Conservation (phyloP, 2,329 filamentous ascomycete genomes). For the Juglanconis sp. region DNA sequence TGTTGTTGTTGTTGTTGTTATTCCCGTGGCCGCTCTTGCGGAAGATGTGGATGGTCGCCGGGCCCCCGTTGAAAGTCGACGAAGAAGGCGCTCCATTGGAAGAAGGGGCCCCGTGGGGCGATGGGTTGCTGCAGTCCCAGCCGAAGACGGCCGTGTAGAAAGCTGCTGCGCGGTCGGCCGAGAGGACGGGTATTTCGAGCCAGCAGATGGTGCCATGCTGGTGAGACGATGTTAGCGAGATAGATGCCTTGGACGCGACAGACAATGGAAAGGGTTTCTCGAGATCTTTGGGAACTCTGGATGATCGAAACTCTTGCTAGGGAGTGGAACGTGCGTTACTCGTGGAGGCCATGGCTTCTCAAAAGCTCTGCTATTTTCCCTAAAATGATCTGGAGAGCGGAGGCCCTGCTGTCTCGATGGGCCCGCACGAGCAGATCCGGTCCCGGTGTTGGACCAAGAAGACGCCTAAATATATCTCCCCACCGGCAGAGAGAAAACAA, state of each 20-base stretch:
- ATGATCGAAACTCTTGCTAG: too few relatives aligned
- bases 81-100: not conserved
- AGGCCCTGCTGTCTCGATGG: too few relatives aligned
- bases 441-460: too few relatives aligned
- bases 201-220: constrained; percentile 34
- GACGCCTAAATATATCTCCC: too few relatives aligned
- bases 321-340: not conserved
- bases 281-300: too few relatives aligned
- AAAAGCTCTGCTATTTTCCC: not conserved
- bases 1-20: too few relatives aligned
- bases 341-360: not conserved
- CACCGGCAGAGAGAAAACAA: too few relatives aligned
- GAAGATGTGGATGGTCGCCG: constrained; percentile 34
- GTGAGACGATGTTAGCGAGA: not conserved
- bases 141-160: constrained; percentile 36
- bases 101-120: constrained; percentile 12
- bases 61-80: constrained; percentile 20
- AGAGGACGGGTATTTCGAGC: constrained; percentile 36
- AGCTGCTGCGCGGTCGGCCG: constrained; percentile 31
- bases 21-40: constrained; percentile 21
- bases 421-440: too few relatives aligned
- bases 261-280: too few relatives aligned
- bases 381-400: not conserved
- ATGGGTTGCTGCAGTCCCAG: constrained; percentile 28
- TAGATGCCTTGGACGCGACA: too few relatives aligned